Conservation (phyloP, 148 eudicot species). For the Nepenthes mirabilis region DNA sequence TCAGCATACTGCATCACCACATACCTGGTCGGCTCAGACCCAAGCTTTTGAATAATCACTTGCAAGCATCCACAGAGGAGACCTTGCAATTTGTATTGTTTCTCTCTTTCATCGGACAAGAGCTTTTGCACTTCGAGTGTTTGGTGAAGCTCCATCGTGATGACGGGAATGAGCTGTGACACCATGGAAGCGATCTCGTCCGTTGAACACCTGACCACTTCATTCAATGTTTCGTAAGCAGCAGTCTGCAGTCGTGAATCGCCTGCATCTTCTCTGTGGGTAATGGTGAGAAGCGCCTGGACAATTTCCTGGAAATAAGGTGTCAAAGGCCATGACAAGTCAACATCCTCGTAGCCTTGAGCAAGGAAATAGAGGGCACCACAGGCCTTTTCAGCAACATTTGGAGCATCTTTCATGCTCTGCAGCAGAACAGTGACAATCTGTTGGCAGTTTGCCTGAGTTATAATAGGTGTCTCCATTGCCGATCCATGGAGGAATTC, state of each 20-base stretch:
- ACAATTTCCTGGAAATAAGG: conserved; percentile 78
- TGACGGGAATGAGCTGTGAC: conserved; percentile 59
- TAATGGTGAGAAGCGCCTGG: conserved; percentile 62
- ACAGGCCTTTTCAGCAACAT: conserved; percentile 88
- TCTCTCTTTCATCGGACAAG: conserved; percentile 61
- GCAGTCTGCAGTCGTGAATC: conserved; percentile 72
- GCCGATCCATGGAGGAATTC: conserved; percentile 78
- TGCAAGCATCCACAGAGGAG: conserved; percentile 87
- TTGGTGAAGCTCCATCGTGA: conserved; percentile 78
- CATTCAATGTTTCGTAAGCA: conserved; percentile 85
- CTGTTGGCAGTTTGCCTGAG: conserved; percentile 67
- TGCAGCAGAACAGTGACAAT: conserved; percentile 69
- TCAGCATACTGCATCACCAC: conserved; percentile 69
- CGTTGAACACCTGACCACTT: conserved; percentile 86
- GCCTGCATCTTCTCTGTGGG: conserved; percentile 76
- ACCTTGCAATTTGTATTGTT: conserved; percentile 73
- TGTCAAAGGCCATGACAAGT: conserved; percentile 55
- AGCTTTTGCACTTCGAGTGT: conserved; percentile 60
- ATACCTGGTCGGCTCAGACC: conserved; percentile 53
- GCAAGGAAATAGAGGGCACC: conserved; percentile 90
- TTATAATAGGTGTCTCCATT: conserved; percentile 58
- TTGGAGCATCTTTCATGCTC: conserved; percentile 80
- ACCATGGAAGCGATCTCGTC: conserved; percentile 76
- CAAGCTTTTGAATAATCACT: conserved; percentile 84
- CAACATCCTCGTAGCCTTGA: conserved; percentile 75